Conservation (phyloP, 371 early-diverging fungal genomes). For the Rhizopus stolonifer region DNA sequence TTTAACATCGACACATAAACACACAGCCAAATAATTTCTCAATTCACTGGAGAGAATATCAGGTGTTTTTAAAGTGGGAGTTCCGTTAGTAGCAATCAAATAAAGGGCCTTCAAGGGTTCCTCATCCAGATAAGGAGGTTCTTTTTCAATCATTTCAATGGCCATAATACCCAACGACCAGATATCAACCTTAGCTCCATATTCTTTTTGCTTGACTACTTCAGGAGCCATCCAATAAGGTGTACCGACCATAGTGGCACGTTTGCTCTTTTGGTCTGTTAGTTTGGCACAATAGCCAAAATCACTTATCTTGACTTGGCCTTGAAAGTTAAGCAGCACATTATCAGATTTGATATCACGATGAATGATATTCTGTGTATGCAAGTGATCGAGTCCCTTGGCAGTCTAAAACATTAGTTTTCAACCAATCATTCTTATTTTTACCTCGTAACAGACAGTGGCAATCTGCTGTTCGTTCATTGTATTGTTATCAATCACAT, state of each 20-base stretch:
- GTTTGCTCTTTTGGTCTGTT: constrained; percentile 67
- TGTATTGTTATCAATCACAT: constrained; percentile 90
- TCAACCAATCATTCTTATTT: too few species aligned
- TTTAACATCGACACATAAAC: constrained; percentile 89
- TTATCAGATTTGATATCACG: constrained; percentile 92
- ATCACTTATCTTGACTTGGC: constrained; percentile 85
- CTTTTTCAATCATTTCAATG: constrained; percentile 97
- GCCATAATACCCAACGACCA: constrained; percentile 95
- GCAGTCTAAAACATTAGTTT: constrained; percentile 28
- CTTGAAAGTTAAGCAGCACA: constrained; percentile 72
- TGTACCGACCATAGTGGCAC: constrained; percentile 92
- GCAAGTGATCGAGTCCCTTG: constrained; percentile 80
- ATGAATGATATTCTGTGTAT: constrained; percentile 82
- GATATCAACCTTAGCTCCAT: constrained; percentile 87
- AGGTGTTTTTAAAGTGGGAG: constrained; percentile 87
- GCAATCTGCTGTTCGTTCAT: constrained; percentile 91
- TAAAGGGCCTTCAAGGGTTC: constrained; percentile 93
- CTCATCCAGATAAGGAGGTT: constrained; percentile 96
- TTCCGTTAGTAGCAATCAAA: constrained; percentile 95
- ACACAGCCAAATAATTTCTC: constrained; percentile 82
- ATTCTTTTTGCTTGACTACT: constrained; percentile 88
- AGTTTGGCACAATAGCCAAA: constrained; percentile 94
- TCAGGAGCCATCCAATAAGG: constrained; percentile 96
- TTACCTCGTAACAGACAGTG: constrained; percentile 82
- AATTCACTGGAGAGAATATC: constrained; percentile 74